phyloP scores from a whole-genome alignment of 257 asterid species.

The Verbena officinalis region DNA sequence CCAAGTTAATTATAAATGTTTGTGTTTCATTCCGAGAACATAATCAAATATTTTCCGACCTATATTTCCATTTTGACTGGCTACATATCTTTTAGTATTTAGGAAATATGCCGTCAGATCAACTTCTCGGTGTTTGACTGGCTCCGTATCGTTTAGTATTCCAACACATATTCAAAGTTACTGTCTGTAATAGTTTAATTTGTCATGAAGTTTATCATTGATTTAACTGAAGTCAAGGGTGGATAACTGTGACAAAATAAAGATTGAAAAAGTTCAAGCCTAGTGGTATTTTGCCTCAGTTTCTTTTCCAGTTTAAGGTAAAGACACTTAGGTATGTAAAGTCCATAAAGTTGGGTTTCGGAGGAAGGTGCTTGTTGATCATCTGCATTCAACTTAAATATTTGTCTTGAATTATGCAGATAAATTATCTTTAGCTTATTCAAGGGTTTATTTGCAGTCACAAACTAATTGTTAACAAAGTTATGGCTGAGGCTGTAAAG shows the following conservation, averaged over 20 bases:
- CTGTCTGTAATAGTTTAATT: constrained; percentile 7
- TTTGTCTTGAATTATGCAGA: constrained; percentile 12
- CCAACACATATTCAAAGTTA: constrained; percentile 16
- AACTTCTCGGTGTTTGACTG: constrained; percentile 1
- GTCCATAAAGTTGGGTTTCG: constrained; percentile 20
- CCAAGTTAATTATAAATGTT: constrained; percentile 15
- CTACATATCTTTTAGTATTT: constrained; percentile 17
- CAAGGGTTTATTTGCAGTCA: constrained; percentile 23
- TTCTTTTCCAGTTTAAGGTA: constrained; percentile 8
- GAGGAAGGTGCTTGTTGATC: constrained; percentile 11
- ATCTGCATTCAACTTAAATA: constrained; percentile 6
- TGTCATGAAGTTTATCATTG: constrained; percentile 6
- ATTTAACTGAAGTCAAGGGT: not conserved
- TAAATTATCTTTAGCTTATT: not conserved
- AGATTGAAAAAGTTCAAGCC: constrained; percentile 3
- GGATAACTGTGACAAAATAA: constrained; percentile 10
- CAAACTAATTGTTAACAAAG: not conserved
- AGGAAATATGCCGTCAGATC: not conserved
- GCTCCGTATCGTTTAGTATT: constrained; percentile 6
- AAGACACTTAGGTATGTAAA: constrained; percentile 1
- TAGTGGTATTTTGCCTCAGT: constrained; percentile 3
- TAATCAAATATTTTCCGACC: not conserved
- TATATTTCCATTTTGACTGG: constrained; percentile 15
- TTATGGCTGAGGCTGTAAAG: constrained; percentile 19
- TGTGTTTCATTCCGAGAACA: constrained; percentile 13